Base-by-base conservation (phyloP, 768 basidiomycete species). In the Dioszegia hungarica region DNA sequence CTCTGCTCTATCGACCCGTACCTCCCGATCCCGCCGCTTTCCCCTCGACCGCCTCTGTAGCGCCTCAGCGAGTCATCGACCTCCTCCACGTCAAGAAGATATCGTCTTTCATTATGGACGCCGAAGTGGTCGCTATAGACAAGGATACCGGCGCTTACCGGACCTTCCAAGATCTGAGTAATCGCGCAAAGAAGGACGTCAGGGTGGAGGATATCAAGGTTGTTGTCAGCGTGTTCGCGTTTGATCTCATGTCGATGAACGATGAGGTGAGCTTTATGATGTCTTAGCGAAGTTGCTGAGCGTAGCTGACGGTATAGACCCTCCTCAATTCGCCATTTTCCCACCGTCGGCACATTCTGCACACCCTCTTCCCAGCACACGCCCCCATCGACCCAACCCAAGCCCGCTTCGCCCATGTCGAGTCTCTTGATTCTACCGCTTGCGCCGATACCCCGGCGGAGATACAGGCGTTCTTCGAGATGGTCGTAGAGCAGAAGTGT, bases 221-320 rank as follows among this genome's bases (percentile, higher is more conserved):
- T 38, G 75, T 84, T 24, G 89, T 94, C 0, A 86, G 86, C n/a
- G 81, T 94, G 2, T 93, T 83, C 73, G 86, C 83, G 0, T 95
- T 94, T 74, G 92, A 95, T 77, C 66, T 94, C 57, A 88, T 95
- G 89, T 85, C 85, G 67, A 78, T 90, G 44, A 85, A 94, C 74
- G 86, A 83, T 58, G 77, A 85, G 78, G 92, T 89, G 60, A 75
- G 84, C 69, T 0, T 1, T 11, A 46, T 27, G 33, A 29, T 17
- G 22, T 14, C 22, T 17, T 27, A 38, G 28, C 14, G 5, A 25
- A 14, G 43, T 8, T 6, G 5, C 5, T 46, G 58, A 39, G n/a
- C n/a, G n/a, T n/a, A 46, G 39, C 25, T 36, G 15, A 38, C 54
- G 31, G n/a, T 47, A 4, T 61, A 92, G 89, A 77, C 84, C 17